Evolutionary conservation across 805 yeast genomes (phyloP), one percentile per base, ranked within the genome.

Genomic region (Cyberlindnera mississippiensis): DNA sequence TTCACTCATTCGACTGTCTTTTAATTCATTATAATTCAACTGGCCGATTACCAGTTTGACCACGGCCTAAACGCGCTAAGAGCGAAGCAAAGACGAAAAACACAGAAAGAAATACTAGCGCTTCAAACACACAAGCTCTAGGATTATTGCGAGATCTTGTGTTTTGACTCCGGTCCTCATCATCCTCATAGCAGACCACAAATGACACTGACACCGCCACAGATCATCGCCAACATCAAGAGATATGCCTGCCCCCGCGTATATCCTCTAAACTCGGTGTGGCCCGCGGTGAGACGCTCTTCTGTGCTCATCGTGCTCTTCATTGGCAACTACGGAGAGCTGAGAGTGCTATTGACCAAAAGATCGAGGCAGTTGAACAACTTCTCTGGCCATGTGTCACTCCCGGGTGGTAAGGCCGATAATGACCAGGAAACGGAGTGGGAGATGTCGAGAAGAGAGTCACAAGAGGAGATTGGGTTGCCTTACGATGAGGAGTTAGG

Each of bases 331-430:
- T 61, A 68, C 33, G 91, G 91, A 2, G 95, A 88, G 50, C 62
- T 89, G 15, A 63, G 91, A 33, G 95, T 87, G 26, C 68, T 90
- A 4, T 63, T 90, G 38, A 90, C 97, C 1, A 80, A 84, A 52
- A 64, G 98, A 47, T 80, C 95, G 3, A 69, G 83, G 36, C 68
- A 72, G 28, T 68, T 91, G 52, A 69, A 79, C 37, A 76, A 76
- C 40, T 90, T 89, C 64, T 84, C 93, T 0, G 96, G 97, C 5
- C 96, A 90, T 60, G 85, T 85, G 6, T 87, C 96, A 2, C 68
- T 90, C 8, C 98, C 98, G 4, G 98, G 98, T 3, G 98, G 97
- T 8, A 86, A 83, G 56, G 89, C 95, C 4, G 97, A 90, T 60
- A 57, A 51, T 32, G 78, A 73, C 0, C 67, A 74, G 15, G 88